Percentiles rank a stretch among this genome's conserved stretches.
phyloP scores from a whole-genome alignment of 2,329 filamentous ascomycete species.

The Arthrobotrys sinensis region DNA sequence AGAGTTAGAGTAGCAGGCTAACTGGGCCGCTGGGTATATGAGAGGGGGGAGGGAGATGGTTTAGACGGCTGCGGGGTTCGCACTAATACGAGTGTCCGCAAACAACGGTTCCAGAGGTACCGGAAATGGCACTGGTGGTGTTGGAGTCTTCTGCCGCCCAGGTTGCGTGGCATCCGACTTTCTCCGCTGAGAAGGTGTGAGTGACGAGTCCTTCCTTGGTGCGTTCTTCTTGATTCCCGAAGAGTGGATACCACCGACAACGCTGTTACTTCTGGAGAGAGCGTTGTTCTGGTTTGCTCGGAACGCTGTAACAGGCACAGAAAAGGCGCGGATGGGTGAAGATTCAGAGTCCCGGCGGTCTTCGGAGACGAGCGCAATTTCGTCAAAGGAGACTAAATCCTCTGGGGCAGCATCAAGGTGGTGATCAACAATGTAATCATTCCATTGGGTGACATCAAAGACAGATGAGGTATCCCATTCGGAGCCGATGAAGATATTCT shows the following conservation, averaged over 20 bases:
- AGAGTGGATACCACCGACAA: conserved; percentile 44
- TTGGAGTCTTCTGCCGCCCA: conserved; percentile 38
- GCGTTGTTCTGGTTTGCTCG: conserved; percentile 57
- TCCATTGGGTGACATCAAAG: conserved; percentile 49
- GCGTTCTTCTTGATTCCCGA: conserved; percentile 58
- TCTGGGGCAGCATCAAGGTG: conserved; percentile 29
- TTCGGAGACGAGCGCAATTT: conserved; percentile 25
- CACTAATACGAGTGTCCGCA: conserved; percentile 41
- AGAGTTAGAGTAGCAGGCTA: background rate
- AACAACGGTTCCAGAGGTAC: conserved; percentile 56
- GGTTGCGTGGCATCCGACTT: conserved; percentile 58
- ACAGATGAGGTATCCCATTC: conserved; percentile 49
- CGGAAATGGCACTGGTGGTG: conserved; percentile 35
- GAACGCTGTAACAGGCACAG: conserved; percentile 59
- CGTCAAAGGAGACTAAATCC: conserved; percentile 22
- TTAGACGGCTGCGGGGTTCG: conserved; percentile 45
- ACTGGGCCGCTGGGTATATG: background rate
- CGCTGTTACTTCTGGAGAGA: conserved; percentile 51
- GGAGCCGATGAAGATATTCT: conserved; percentile 42
- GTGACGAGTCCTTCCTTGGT: conserved; percentile 56
- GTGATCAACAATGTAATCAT: conserved; percentile 52
- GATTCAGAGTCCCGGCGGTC: conserved; percentile 35
- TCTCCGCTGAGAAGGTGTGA: conserved; percentile 56
- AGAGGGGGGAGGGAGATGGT: conserved; percentile 5
- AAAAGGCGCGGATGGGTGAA: conserved; percentile 52